A percentile compares a stretch with the other conserved stretches of the same genome.
Conservation (phyloP, 1,284 basidiomycete species). For the Dichomitus squalens region DNA sequence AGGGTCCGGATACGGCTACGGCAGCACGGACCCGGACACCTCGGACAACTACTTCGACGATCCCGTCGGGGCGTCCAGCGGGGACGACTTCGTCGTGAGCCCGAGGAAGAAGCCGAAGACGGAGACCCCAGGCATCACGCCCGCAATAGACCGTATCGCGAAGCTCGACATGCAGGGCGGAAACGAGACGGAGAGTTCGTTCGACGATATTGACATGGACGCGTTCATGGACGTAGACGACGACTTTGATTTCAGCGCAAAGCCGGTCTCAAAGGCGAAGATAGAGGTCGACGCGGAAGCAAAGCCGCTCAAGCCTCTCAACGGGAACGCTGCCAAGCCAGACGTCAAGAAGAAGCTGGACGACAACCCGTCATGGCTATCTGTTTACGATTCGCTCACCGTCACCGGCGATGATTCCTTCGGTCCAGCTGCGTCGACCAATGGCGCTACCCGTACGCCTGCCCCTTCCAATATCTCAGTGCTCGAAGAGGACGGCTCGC, state of each 20-base stretch:
- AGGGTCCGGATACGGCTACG: conserved; percentile 24
- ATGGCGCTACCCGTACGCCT: conserved; percentile 37
- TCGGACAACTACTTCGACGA: conserved; percentile 63
- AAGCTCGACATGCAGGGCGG: conserved; percentile 59
- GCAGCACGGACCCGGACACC: conserved; percentile 40
- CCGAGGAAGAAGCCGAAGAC: conserved; percentile 68
- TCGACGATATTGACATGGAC: conserved; percentile 63
- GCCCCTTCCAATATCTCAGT: conserved; percentile 54
- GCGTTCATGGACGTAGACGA: conserved; percentile 51
- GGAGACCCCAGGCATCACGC: conserved; percentile 46
- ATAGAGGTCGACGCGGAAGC: conserved; percentile 28
- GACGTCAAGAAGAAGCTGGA: conserved; percentile 44
- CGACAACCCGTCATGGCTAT: conserved; percentile 69
- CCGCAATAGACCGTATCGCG: conserved; percentile 57
- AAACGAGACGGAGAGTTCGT: conserved; percentile 45
- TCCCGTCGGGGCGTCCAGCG: conserved; percentile 45
- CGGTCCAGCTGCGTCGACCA: conserved; percentile 38
- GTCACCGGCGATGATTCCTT: conserved; percentile 58
- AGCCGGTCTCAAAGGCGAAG: conserved; percentile 28
- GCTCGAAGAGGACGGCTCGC: conserved; percentile 78
- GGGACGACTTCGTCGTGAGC: conserved; percentile 58
- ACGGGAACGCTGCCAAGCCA: conserved; percentile 13
- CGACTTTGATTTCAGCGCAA: conserved; percentile 30
- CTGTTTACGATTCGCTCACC: conserved; percentile 71
- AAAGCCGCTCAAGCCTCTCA: conserved; percentile 30